A percentile compares a stretch with the other conserved stretches of the same genome.
Evolutionary conservation across 2,329 filamentous ascomycete species (phyloP).

Genomic region (Dissoconium aciculare): DNA sequence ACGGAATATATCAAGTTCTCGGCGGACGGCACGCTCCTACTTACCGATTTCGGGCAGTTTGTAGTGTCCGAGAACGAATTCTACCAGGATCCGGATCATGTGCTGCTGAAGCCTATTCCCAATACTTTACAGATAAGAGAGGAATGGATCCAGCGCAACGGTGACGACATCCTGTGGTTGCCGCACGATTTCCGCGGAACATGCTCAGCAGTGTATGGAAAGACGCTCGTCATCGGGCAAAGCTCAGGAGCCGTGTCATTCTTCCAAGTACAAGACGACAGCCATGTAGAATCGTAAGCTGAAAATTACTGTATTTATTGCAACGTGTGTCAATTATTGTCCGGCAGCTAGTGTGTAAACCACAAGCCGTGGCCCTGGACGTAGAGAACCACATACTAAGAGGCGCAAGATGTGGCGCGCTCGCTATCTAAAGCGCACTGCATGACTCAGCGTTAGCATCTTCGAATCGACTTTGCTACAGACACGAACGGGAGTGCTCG

Average conservation of each 20-base stretch:
- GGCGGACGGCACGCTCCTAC: neutral
- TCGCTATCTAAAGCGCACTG: neutral
- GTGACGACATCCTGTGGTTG: neutral
- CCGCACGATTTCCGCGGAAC: neutral
- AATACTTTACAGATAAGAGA: neutral
- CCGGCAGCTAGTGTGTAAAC: neutral
- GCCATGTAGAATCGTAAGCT: neutral
- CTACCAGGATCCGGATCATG: neutral
- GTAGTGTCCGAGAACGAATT: neutral
- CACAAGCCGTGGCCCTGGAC: neutral
- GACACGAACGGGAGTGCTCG: neutral
- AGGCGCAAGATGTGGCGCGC: neutral
- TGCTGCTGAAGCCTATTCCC: neutral
- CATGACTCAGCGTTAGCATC: neutral
- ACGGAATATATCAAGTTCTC: conserved; percentile 5
- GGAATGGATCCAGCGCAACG: neutral
- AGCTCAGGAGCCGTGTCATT: conserved; percentile 3
- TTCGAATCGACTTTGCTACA: neutral
- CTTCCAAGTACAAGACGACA: conserved; percentile 1
- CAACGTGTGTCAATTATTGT: neutral
- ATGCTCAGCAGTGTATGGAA: conserved; percentile 1
- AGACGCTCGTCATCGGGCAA: conserved; percentile 3
- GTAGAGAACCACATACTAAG: neutral
- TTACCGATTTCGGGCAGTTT: neutral
- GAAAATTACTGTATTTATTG: conserved; percentile 1